These are phyloP conservation scores for Talaromyces verruculosus DNA, from an alignment of 2,329 filamentous ascomycete genomes.

Conservation along the genomic window DNA sequence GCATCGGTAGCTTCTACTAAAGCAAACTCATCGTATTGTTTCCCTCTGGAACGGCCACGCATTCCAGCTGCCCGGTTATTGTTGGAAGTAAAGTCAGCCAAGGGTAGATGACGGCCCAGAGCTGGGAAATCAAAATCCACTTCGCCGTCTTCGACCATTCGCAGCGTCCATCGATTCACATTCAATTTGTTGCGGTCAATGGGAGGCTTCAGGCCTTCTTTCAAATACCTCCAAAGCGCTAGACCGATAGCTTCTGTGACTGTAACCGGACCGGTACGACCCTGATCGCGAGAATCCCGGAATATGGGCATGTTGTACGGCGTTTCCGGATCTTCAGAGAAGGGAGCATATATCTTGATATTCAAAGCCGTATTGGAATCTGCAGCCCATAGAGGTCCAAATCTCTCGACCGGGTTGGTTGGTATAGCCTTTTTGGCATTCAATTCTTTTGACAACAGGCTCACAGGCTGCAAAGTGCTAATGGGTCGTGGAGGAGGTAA, in stretches of 20 bases:
- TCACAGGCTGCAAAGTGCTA: constrained; percentile 58
- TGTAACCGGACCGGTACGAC: constrained; percentile 50
- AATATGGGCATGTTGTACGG: constrained; percentile 60
- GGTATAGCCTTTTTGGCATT: constrained; percentile 57
- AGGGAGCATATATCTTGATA: constrained; percentile 63
- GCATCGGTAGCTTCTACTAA: constrained; percentile 59
- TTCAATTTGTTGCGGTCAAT: constrained; percentile 55
- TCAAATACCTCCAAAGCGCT: constrained; percentile 61
- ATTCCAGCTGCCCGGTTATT: constrained; percentile 59
- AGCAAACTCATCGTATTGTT: constrained; percentile 66
- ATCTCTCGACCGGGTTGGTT: constrained; percentile 62
- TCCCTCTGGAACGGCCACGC: constrained; percentile 59
- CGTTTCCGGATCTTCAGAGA: constrained; percentile 56
- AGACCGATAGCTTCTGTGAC: constrained; percentile 65
- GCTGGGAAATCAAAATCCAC: constrained; percentile 67
- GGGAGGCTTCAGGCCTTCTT: constrained; percentile 57
- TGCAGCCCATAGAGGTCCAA: constrained; percentile 60
- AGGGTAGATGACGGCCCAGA: constrained; percentile 56
- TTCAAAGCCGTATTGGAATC: constrained; percentile 62
- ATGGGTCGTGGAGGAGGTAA: constrained; percentile 62
- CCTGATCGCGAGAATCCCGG: constrained; percentile 55
- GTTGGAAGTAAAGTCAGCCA: constrained; percentile 66
- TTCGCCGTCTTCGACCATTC: constrained; percentile 68
- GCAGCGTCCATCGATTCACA: constrained; percentile 63
- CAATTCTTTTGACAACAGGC: constrained; percentile 58